phyloP scores from a whole-genome alignment of 2,329 filamentous ascomycete genomes.

The Atkinsonella texensis region DNA sequence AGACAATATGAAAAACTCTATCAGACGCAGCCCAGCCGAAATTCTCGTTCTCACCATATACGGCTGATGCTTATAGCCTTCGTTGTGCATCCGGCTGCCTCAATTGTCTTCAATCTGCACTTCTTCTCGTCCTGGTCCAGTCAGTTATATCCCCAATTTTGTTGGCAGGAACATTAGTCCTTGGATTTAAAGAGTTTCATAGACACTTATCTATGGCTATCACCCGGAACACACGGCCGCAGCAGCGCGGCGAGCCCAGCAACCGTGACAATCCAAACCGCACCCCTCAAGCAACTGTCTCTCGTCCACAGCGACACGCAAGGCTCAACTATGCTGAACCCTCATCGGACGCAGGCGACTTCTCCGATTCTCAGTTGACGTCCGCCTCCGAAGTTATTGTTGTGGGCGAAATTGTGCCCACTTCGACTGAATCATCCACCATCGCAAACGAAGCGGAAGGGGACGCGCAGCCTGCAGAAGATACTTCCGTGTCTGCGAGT shows the following conservation, averaged over 20 bases:
- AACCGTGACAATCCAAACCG: conserved; percentile 13
- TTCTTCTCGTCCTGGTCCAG: too few species aligned
- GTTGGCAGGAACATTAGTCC: not conserved
- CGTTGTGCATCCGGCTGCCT: too few species aligned
- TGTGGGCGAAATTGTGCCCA: not conserved
- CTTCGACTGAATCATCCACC: conserved; percentile 1
- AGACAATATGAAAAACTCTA: too few species aligned
- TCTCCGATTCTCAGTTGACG: not conserved
- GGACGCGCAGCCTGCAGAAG: not conserved
- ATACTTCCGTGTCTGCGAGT: not conserved
- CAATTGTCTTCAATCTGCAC: too few species aligned
- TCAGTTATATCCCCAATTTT: not conserved
- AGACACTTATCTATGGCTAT: conserved; percentile 14
- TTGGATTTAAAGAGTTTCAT: not conserved
- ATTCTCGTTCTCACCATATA: too few species aligned
- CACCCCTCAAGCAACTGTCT: conserved; percentile 7
- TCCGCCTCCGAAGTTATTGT: not conserved
- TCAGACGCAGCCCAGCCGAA: too few species aligned
- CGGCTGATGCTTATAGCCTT: too few species aligned
- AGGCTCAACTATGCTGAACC: conserved; percentile 6
- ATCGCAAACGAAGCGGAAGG: not conserved
- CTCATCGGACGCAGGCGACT: conserved; percentile 1
- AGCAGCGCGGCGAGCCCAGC: not conserved
- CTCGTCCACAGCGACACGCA: conserved; percentile 3
- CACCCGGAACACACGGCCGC: conserved; percentile 12